Evolutionary conservation across 2,329 filamentous ascomycete genomes (phyloP), one percentile per base, ranked within the genome.

Genomic region (Leptosphaerulina australis): DNA sequence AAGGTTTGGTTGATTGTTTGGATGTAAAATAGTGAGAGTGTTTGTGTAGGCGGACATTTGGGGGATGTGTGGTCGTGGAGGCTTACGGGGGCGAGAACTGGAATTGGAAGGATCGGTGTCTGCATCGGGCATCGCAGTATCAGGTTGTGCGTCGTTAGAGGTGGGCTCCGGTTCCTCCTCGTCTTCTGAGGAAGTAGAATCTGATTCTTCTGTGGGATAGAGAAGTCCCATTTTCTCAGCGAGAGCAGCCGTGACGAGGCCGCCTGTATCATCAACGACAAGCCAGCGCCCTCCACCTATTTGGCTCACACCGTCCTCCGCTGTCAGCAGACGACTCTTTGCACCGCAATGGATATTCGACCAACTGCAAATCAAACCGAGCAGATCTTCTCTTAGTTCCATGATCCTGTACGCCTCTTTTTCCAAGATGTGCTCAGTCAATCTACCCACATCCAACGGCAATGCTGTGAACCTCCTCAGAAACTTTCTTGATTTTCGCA

Each of bases 401-500:
- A 97, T 78, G 22, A 95, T 88, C 71, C 88, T 91, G 52, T 79
- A 77, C 0, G 90, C 81, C 61, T 97, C 92, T 65, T 88, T 90
- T 63, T 95, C 90, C 39, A 96, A 75, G 65, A 93, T 80, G 78
- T 88, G 95, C 60, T 91, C 83, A 15, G 86, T 85, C 55, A 97
- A 77, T 57, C 85, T 81, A 0, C 86, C 81, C 11, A 95, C 85
- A 66, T 97, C 91, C 60, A 97, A 76, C 0, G 93, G 93, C 41
- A 96, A 73, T 1, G 94, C 84, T 0, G 88, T 90, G 67, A 99
- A 97, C 10, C 91, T 82, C 64, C 88, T 87, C 57, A 97, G 82
- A 70, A 96, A 97, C 74, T 99, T 99, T 70, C 87, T 92, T 58
- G 90, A 88, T 77, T 99, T 99, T 35, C 96, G 81, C 14, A 97